Evolutionary conservation across 2,329 filamentous ascomycete species (phyloP), one percentile per base, ranked within the genome.

Genomic region (Chalaropsis thielavioides): DNA sequence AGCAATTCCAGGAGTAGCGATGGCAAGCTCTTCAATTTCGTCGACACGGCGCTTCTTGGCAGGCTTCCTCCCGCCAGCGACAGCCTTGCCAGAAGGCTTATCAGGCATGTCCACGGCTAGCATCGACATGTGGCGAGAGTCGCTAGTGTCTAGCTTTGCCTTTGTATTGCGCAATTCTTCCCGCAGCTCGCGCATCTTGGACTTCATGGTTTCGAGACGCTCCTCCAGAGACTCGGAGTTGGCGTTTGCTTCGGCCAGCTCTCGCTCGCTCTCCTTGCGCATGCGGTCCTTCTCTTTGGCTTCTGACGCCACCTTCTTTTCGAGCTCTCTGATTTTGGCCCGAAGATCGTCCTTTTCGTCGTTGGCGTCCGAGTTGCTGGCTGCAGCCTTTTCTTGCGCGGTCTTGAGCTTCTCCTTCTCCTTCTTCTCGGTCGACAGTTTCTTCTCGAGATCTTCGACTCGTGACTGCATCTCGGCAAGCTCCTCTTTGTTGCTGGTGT

Each of bases 131-230:
- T 58, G 65, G 61, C n/a, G 70, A 66, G 40, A 62, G 38, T 61
- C 70, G 65, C 73, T 74, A 61, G 74, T 73, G 24, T 74, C 74
- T 13, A 81, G 73, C 66, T 80, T 77, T 1, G 74, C 72, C 44
- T 74, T 77, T 46, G 74, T 75, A 59, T 72, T 73, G 54, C 72
- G 71, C 6, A 77, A 72, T 63, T 78, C 75, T 2, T 71, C 70
- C n/a, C 76, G 76, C 24, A 76, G 74, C 71, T 86, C 82, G 72
- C 89, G 90, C 31, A 94, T 80, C 73, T 91, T 92, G 64, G 80
- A 80, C 71, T 85, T 84, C 71, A 89, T 81, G 22, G 83, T 83
- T 63, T 84, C 84, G 17, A 94, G 75, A 68, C 87, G 88, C 68
- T 85, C 84, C 68, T 92, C 87, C 0, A 91, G 78, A 13, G 83